A percentile compares a stretch with the other conserved stretches of the same genome.
phyloP scores from a whole-genome alignment of 257 asterid species.

The Nicotiana tabacum region DNA sequence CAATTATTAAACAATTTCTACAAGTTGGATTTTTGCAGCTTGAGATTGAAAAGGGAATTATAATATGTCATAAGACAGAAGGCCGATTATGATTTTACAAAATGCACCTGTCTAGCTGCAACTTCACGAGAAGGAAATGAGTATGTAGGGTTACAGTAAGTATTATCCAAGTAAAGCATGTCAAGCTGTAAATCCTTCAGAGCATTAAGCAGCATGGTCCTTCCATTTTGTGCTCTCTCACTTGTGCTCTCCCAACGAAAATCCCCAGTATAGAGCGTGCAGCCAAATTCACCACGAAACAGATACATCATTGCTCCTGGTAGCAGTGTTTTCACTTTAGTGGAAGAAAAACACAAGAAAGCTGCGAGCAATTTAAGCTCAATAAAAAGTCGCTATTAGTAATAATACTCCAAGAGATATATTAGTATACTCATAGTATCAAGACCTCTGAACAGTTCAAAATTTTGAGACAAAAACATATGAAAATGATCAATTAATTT shows the following conservation, averaged over 20 bases:
- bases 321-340: neutral
- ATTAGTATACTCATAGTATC: neutral
- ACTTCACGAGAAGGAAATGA: slow-evolving; percentile 70
- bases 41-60: neutral
- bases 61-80: neutral
- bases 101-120: slow-evolving; percentile 63
- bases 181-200: slow-evolving; percentile 55
- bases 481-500: neutral
- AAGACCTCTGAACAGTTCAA: neutral
- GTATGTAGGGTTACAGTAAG: slow-evolving; percentile 70
- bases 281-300: slow-evolving; percentile 85
- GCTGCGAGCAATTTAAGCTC: neutral
- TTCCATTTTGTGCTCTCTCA: slow-evolving; percentile 37
- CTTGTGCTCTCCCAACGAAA: slow-evolving; percentile 68
- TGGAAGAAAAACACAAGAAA: neutral
- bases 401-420: neutral
- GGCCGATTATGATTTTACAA: neutral
- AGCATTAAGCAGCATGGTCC: slow-evolving; percentile 60
- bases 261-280: slow-evolving; percentile 79
- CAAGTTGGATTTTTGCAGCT: neutral
- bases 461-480: neutral
- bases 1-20: neutral
- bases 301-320: slow-evolving; percentile 83
- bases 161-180: slow-evolving; percentile 58
- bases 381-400: neutral